A percentile compares a stretch with the other conserved stretches of the same genome.
Evolutionary conservation across 192 early-diverging fungal genomes (phyloP).

Genomic region (Coemansia reversa): DNA sequence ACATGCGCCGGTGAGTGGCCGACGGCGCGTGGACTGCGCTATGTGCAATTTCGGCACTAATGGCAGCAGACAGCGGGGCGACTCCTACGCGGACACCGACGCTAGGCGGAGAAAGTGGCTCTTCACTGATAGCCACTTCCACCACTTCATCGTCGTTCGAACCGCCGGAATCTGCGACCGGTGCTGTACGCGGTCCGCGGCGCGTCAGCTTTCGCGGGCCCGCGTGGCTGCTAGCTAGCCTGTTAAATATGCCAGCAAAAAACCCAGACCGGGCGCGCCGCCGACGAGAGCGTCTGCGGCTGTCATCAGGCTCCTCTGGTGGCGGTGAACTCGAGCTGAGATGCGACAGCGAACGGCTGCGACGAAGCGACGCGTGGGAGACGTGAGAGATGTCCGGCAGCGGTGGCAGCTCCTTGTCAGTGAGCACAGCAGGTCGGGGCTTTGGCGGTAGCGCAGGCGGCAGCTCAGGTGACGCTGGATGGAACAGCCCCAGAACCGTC

Average conservation of each 20-base stretch:
- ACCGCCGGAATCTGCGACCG: not conserved
- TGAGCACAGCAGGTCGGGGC: constrained; percentile 4
- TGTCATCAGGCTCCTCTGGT: not conserved
- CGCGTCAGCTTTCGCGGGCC: constrained; percentile 20
- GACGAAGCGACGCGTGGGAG: not conserved
- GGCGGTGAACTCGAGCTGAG: not conserved
- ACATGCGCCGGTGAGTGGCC: constrained; percentile 36
- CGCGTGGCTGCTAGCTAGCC: constrained; percentile 14
- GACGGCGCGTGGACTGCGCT: constrained; percentile 24
- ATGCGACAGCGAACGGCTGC: not conserved
- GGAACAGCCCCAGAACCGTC: constrained; percentile 45
- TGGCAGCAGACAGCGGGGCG: constrained; percentile 27
- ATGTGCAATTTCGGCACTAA: constrained; percentile 28
- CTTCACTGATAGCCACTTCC: not conserved
- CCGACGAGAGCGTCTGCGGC: not conserved
- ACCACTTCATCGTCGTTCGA: constrained; percentile 4
- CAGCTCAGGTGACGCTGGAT: constrained; percentile 2
- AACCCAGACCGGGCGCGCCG: constrained; percentile 15
- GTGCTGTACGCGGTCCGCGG: constrained; percentile 16
- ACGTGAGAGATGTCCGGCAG: constrained; percentile 8
- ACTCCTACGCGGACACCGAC: constrained; percentile 11
- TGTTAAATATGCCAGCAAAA: constrained; percentile 27
- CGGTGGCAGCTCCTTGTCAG: constrained; percentile 33
- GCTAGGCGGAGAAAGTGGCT: constrained; percentile 17
- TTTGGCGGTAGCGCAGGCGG: not conserved